These are phyloP conservation scores for Dentipellis fragilis DNA, from an alignment of 768 basidiomycete genomes.

Conservation along the genomic window DNA sequence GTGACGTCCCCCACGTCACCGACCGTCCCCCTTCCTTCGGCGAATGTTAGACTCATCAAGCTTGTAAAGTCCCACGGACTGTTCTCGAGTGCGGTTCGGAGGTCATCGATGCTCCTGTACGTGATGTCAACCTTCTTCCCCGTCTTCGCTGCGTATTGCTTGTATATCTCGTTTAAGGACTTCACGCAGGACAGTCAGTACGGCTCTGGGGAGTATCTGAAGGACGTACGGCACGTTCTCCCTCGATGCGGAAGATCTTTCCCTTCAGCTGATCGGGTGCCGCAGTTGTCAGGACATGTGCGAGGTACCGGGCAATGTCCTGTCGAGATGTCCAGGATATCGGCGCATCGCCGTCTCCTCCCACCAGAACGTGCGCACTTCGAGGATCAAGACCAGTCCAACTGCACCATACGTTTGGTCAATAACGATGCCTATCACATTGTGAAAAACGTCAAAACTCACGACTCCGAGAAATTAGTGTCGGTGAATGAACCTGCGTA, in stretches of 20 bases:
- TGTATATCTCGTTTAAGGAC: constrained; percentile 6
- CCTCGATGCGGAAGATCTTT: not conserved
- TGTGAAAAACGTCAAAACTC: not conserved
- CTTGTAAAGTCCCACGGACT: constrained; percentile 1
- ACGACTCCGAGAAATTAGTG: constrained; percentile 1
- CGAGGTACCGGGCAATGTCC: constrained; percentile 7
- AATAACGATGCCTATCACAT: not conserved
- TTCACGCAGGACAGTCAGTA: not conserved
- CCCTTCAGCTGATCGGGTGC: not conserved
- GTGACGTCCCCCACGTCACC: not conserved
- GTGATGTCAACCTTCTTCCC: not conserved
- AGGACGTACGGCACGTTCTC: not conserved
- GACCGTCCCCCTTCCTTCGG: not conserved
- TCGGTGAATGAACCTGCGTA: constrained; percentile 4
- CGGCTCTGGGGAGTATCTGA: not conserved
- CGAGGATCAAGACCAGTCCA: not conserved
- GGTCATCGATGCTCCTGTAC: not conserved
- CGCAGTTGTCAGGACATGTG: constrained; percentile 2
- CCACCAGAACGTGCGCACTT: not conserved
- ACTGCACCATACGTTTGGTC: not conserved
- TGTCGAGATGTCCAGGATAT: constrained; percentile 5
- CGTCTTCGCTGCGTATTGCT: not conserved
- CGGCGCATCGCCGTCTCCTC: constrained; percentile 3
- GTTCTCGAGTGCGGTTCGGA: not conserved
- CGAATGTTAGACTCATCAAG: not conserved